Evolutionary conservation across 2,329 filamentous ascomycete species (phyloP), one percentile per base, ranked within the genome.

Genomic region (Cephalotrichum gorgonifer): DNA sequence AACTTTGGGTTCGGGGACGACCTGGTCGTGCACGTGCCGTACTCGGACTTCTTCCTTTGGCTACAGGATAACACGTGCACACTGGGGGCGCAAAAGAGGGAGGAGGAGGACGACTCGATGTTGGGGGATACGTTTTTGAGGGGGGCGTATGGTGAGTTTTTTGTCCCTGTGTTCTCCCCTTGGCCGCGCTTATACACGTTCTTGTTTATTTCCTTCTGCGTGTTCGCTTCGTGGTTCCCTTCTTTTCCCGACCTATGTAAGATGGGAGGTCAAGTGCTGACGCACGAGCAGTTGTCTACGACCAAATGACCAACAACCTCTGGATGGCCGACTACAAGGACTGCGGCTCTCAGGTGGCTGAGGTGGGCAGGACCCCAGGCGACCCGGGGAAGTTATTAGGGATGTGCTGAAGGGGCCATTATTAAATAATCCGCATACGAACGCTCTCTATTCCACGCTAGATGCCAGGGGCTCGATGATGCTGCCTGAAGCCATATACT

Each of bases 1-100:
- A 66, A 74, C 54, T 79, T 79, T 51, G 64, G 62, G 33, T 76
- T 79, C 35, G 50, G 55, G 47, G 69, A 65, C 53, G 23, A 25
- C n/a, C 15, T 48, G 6, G 59, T 58, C 5, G 61, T 78, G 26
- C 60, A 56, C 8, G 71, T 75, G 14, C 60, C 70, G 3, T 62
- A 72, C 15, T 62, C 60, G 51, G 74, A 79, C 54, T 74, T 78
- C 44, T 69, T 78, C 55, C 64, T 77, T 49, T 62, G 74, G 35
- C 64, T 74, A 25, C 64, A 62, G 44, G 61, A 64, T 41, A 60
- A 55, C 2, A 60, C 60, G 26, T 67, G 65, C 50, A 58, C 62
- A 35, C 52, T 68, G 22, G 64, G 64, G 0, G 60, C 66, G 17
- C 65, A 68, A 54, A 60, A 62, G 6, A 61, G 43, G 25, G 35